Percentiles rank a stretch among this genome's conserved stretches.
Conservation (phyloP, 164 flowering plant species). For the Vitis rotundifolia region DNA sequence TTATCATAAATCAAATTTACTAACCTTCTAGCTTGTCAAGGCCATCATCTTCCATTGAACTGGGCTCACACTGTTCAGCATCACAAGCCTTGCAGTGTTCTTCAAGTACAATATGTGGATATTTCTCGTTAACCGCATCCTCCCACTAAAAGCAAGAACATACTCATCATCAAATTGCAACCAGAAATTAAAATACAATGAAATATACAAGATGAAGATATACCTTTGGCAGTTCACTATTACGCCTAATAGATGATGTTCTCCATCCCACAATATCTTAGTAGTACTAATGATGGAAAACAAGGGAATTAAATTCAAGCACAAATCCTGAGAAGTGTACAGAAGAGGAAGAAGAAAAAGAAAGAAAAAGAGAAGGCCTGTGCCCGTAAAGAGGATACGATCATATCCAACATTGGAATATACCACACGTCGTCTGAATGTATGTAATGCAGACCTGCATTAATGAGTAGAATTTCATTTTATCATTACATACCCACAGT, state of each 20-base stretch:
- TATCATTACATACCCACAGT: neutral
- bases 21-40: slow-evolving; percentile 79
- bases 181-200: neutral
- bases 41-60: slow-evolving; percentile 35
- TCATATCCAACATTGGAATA: slow-evolving; percentile 91
- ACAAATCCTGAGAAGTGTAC: neutral
- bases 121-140: slow-evolving; percentile 66
- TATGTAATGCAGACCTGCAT: slow-evolving; percentile 79
- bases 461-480: neutral
- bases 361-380: neutral
- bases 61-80: slow-evolving; percentile 32
- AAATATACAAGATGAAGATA: neutral
- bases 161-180: neutral
- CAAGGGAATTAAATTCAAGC: slow-evolving; percentile 6
- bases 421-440: slow-evolving; percentile 78
- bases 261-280: slow-evolving; percentile 98
- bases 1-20: slow-evolving; percentile 10
- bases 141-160: slow-evolving; percentile 64
- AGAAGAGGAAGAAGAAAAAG: slow-evolving; percentile 5
- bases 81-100: slow-evolving; percentile 68
- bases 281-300: slow-evolving; percentile 31
- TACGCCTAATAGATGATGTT: slow-evolving; percentile 88
- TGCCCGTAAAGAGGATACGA: slow-evolving; percentile 64
- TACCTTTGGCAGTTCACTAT: slow-evolving; percentile 88
- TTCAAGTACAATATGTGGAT: slow-evolving; percentile 88